Base-by-base conservation (phyloP, 768 basidiomycete genomes). In the Candolleomyces efflorescens region DNA sequence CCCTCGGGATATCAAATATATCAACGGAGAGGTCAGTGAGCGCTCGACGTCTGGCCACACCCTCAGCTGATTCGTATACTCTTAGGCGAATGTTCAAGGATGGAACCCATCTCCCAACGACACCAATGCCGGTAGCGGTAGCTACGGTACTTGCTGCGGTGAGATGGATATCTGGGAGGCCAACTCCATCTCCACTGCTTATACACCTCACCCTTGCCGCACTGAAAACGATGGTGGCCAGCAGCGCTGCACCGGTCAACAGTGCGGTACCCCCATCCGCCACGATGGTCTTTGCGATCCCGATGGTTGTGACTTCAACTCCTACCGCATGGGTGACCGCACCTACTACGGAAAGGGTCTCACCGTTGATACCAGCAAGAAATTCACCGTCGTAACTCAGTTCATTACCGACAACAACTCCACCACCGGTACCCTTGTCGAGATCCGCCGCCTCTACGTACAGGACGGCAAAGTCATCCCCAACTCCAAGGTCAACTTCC, bases 151-250 rank as follows among this genome's bases (percentile, higher is more conserved):
- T 37, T 67, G 64, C 61, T 67, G 64, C 48, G 60, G 61, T 37
- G 64, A 67, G 60, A 67, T 65, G 66, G 64, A 67, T 57, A 60
- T 67, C 59, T 65, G 63, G 64, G 64, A 65, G 54, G 65, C 62
- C 48, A 67, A 67, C 55, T 63, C 62, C n/a, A 58, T 62, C 17
- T 53, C 65, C 41, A 54, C 62, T 32, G 62, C 63, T 47, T 64
- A 61, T 58, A 65, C 66, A 39, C 66, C 66, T 32, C 63, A 67
- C 51, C 66, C 66, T 24, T 65, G 66, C 57, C n/a, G 26, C 4
- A 51, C 56, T 3, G 15, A 6, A 11, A 60, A 60, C 58, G 38
- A 38, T 13, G 55, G 50, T 18, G 58, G 60, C 23, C 60, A 60
- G 36, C 54, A 59, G 23, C 64, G 64, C 54, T 67, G 64, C 61